Conservation (phyloP, 225 moss, liverwort and hornwort species). For the Straminergon stramineum region DNA sequence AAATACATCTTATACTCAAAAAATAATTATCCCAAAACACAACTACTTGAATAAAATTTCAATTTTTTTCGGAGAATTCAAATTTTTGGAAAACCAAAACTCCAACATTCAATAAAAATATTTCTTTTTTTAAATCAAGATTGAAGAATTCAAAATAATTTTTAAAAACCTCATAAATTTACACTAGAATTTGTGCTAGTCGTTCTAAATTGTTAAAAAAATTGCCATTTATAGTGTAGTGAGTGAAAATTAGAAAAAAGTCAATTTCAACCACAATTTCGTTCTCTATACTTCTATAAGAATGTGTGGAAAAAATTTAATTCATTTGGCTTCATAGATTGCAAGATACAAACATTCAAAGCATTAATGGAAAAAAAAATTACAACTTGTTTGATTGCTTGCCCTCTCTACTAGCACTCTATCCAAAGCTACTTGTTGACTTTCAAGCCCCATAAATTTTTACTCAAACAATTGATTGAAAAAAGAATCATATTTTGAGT, state of each 20-base stretch:
- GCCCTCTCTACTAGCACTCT: not conserved
- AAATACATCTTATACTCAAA: not conserved
- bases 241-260: not conserved
- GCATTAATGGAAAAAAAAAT: not conserved
- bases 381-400: rapidly evolving
- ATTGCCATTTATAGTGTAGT: not conserved
- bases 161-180: no score
- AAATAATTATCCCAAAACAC: not conserved
- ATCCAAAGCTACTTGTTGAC: rapidly evolving
- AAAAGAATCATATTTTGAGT: not conserved
- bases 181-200: not conserved
- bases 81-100: not conserved
- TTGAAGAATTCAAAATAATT: not conserved
- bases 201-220: not conserved
- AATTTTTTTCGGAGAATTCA: not conserved
- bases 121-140: not conserved
- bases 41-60: not conserved
- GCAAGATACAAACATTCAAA: not conserved
- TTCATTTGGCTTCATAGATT: not conserved
- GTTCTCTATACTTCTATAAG: rapidly evolving
- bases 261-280: rapidly evolving
- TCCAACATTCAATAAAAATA: not conserved
- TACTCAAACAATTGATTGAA: rapidly evolving
- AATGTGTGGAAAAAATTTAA: not conserved
- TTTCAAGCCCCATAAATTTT: not conserved